Evolutionary conservation across 1,284 basidiomycete species (phyloP), one percentile per base, ranked within the genome.

Genomic region (Boletus sp.): DNA sequence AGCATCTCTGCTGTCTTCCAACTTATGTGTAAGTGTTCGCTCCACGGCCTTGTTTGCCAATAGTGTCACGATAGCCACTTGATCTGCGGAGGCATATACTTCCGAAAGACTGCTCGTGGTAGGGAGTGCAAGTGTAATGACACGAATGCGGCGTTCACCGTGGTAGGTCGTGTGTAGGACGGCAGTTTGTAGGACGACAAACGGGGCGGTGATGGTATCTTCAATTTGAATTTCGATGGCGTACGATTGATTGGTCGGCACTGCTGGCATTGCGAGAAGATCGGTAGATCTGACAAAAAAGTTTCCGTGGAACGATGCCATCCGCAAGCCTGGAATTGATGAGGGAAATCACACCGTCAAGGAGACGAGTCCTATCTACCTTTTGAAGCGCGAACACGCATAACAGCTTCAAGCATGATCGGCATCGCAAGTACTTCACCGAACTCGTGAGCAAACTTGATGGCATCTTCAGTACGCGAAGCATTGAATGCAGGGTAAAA

Each of bases 401-500:
- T 96, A 61, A 99, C 94, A 21, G 95, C 97, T 77, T 99, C 97
- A 67, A 98, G 82, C 83, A 95, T 96, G 72, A 99, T 94, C 14
- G 96, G 95, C 82, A 91, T 93, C 5, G 95, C 91, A 54, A 99
- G 78, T 25, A 97, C 93, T 69, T 93, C 89, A 37, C 94, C 93
- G 71, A 99, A 97, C 76, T 99, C 97, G 70, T 96, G 95, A 1
- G 97, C 94, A 71, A 99, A 98, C 78, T 98, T 98, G 78, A 97
- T 84, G 1, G 97, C 97, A 71, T 99, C 97, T 76, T 99, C 97
- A 14, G 93, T 84, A 44, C 95, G 87, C 4, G 88, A 87, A 13
- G 97, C 97, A 74, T 97, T 98, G 83, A 99, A 99, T 9, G 94
- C 94, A 23, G 97, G 97, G 77, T 99, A 99, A 77, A 97, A 97